A percentile compares a stretch with the other conserved stretches of the same genome.
phyloP scores from a whole-genome alignment of 495 filamentous ascomycete species.

The Neurospora sp. region DNA sequence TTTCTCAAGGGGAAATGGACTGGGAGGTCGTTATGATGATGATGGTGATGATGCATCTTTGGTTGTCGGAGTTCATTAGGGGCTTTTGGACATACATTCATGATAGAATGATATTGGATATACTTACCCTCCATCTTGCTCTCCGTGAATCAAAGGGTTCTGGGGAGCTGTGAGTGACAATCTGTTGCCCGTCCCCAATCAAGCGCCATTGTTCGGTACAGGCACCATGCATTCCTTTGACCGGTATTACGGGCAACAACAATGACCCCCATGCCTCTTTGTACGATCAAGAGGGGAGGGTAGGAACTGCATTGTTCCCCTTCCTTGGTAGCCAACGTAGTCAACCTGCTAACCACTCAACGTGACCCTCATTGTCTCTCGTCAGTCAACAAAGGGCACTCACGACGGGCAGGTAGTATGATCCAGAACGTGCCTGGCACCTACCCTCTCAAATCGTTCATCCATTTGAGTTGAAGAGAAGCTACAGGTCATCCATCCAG shows the following conservation, averaged over 20 bases:
- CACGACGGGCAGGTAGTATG: background rate
- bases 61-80: background rate
- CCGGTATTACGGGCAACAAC: background rate
- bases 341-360: too few relatives aligned
- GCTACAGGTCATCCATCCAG: background rate
- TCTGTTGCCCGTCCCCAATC: background rate
- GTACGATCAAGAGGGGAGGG: background rate
- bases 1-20: background rate
- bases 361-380: background rate
- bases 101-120: background rate
- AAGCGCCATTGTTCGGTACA: background rate
- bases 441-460: too few relatives aligned
- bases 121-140: background rate
- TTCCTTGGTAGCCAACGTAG: background rate
- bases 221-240: background rate
- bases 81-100: background rate
- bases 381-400: background rate
- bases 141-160: background rate
- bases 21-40: background rate
- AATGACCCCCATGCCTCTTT: background rate
- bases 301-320: background rate
- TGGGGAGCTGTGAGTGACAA: background rate
- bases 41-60: background rate
- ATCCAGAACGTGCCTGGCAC: background rate
- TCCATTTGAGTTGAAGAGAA: too few relatives aligned